Percentiles rank a stretch among this genome's conserved stretches.
These are phyloP conservation scores for Zymoseptoria crescenta DNA, from an alignment of 2,329 filamentous ascomycete species.

Conservation along the genomic window DNA sequence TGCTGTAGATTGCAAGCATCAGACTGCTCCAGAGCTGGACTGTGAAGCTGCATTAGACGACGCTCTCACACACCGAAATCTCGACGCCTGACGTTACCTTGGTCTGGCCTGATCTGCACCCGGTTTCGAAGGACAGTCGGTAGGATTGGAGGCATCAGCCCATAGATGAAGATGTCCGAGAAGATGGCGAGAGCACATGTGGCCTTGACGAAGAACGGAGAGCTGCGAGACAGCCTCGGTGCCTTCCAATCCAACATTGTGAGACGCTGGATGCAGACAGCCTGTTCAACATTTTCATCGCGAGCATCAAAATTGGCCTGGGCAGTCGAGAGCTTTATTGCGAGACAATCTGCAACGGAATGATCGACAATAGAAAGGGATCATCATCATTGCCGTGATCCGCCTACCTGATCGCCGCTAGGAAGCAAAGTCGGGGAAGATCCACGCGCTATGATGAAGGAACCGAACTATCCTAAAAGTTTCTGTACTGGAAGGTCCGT, in stretches of 20 bases:
- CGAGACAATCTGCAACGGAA: background rate
- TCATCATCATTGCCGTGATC: background rate
- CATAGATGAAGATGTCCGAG: constrained; percentile 2
- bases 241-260: background rate
- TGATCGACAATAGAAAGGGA: background rate
- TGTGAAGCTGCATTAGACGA: background rate
- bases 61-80: background rate
- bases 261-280: background rate
- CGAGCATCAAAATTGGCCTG: too few relatives aligned
- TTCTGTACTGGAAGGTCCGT: background rate
- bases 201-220: background rate
- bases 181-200: constrained; percentile 19
- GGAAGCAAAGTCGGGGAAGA: background rate
- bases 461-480: background rate
- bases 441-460: background rate
- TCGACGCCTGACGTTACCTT: constrained; percentile 1
- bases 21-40: constrained; percentile 2
- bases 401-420: too few relatives aligned
- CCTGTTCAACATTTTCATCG: background rate
- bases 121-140: background rate
- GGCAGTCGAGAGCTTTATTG: too few relatives aligned
- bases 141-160: constrained; percentile 1
- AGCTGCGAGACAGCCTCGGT: background rate
- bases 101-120: background rate
- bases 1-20: constrained; percentile 1